These are phyloP conservation scores for Quillaja saponaria DNA, from an alignment of 306 rosid species.

Conservation along the genomic window DNA sequence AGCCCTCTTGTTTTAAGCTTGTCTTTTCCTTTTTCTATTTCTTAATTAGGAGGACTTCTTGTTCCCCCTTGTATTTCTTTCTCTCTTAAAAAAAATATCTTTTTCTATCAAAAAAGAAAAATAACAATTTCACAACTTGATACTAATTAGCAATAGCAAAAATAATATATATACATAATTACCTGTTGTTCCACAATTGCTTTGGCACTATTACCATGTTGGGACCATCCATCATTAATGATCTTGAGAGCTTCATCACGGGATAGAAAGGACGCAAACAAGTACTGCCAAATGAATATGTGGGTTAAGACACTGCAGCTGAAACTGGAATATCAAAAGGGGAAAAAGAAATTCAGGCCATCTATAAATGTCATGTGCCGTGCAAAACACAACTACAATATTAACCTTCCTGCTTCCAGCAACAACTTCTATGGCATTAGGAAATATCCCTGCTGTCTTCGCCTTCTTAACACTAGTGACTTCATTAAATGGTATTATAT, in stretches of 20 bases:
- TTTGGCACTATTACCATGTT: slow-evolving; percentile 46
- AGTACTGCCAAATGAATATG: slow-evolving; percentile 61
- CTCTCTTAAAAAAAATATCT: too few relatives aligned
- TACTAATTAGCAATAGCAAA: too few relatives aligned
- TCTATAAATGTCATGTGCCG: slow-evolving; percentile 24
- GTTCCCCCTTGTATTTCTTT: too few relatives aligned
- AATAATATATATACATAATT: not conserved
- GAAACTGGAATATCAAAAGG: slow-evolving; percentile 25
- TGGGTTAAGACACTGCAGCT: slow-evolving; percentile 31
- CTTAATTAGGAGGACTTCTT: too few relatives aligned
- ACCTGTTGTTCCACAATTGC: slow-evolving; percentile 59
- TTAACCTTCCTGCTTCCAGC: slow-evolving; percentile 72
- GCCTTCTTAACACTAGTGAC: slow-evolving; percentile 81
- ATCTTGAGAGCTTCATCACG: slow-evolving; percentile 92
- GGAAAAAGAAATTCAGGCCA: slow-evolving; percentile 16
- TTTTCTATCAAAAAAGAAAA: too few relatives aligned
- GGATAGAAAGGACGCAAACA: slow-evolving; percentile 88
- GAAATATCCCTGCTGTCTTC: slow-evolving; percentile 94
- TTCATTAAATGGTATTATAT: slow-evolving; percentile 77
- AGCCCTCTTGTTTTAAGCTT: too few relatives aligned
- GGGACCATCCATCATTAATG: slow-evolving; percentile 80
- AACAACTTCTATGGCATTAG: slow-evolving; percentile 88
- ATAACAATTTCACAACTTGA: too few relatives aligned
- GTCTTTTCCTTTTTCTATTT: too few relatives aligned
- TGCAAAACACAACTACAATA: slow-evolving; percentile 24